Percentiles rank a stretch among this genome's conserved stretches.
Conservation (phyloP, 805 yeast genomes). For the Candida easanensis region DNA sequence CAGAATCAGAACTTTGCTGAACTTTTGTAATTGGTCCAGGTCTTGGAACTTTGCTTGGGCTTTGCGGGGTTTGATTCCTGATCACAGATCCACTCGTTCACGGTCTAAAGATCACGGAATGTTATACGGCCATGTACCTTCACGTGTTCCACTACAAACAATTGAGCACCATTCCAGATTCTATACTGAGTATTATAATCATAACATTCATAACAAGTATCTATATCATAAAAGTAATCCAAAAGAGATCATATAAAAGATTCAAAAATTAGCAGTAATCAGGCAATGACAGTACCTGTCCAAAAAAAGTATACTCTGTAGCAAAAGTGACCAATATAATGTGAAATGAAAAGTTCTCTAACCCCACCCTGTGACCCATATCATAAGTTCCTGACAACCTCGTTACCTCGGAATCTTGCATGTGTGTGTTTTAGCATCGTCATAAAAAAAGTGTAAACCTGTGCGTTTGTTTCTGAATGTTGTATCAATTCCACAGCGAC, state of each 20-base stretch:
- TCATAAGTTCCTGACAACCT: neutral
- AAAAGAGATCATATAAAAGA: neutral
- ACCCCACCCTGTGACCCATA: neutral
- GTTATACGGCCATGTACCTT: no score
- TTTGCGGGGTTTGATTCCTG: no score
- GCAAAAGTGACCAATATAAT: neutral
- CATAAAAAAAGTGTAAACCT: neutral
- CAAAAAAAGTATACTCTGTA: neutral
- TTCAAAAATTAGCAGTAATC: neutral
- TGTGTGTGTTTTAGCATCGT: neutral
- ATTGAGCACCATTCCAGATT: no score
- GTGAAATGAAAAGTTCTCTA: neutral
- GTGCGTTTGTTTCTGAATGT: neutral
- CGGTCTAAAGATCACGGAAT: no score
- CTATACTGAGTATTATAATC: no score
- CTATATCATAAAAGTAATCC: neutral
- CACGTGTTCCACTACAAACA: no score
- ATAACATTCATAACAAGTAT: neutral
- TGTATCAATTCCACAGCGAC: conserved; percentile 9
- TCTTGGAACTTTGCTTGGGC: no score
- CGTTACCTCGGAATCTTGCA: neutral
- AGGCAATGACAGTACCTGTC: no score
- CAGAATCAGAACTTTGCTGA: no score
- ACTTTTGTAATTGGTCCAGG: no score
- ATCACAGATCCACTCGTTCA: no score